These are phyloP conservation scores for Fusarium sp. DNA, from an alignment of 2,329 filamentous ascomycete species.

Conservation along the genomic window DNA sequence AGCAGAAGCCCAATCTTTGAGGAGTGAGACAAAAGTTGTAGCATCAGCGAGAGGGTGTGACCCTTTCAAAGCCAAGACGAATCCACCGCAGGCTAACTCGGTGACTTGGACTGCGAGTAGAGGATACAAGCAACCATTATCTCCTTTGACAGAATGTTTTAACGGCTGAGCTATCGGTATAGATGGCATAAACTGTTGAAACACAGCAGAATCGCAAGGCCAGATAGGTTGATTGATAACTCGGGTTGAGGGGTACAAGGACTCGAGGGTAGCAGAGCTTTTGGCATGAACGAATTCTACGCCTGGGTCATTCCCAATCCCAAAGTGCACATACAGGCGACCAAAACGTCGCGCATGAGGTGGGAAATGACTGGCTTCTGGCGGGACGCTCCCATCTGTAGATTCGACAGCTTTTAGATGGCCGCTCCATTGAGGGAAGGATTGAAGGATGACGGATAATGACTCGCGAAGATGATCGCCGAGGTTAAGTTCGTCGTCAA, in stretches of 20 bases:
- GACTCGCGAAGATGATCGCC: constrained; percentile 22
- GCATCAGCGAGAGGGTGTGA: constrained; percentile 46
- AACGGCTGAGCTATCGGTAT: constrained; percentile 10
- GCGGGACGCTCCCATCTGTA: constrained; percentile 12
- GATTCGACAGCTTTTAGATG: constrained; percentile 28
- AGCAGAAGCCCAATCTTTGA: constrained; percentile 42
- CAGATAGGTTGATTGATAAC: constrained; percentile 15
- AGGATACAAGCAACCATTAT: background rate
- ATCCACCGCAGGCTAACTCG: constrained; percentile 36
- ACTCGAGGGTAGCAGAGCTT: constrained; percentile 21
- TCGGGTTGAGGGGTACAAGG: constrained; percentile 26
- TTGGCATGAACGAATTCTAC: constrained; percentile 35
- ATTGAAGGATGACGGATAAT: constrained; percentile 18
- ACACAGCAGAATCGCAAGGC: constrained; percentile 12
- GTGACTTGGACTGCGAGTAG: constrained; percentile 43
- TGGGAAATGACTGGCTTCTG: constrained; percentile 30
- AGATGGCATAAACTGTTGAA: constrained; percentile 24
- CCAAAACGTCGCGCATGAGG: constrained; percentile 40
- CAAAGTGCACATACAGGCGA: constrained; percentile 39
- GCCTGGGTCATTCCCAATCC: constrained; percentile 31
- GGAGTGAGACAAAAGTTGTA: constrained; percentile 31
- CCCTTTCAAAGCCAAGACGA: constrained; percentile 35
- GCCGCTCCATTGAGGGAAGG: constrained; percentile 42
- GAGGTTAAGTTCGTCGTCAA: background rate
- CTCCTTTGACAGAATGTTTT: background rate